Evolutionary conservation across 2,329 filamentous ascomycete genomes (phyloP).

Genomic region (Aspergillus sclerotialis): DNA sequence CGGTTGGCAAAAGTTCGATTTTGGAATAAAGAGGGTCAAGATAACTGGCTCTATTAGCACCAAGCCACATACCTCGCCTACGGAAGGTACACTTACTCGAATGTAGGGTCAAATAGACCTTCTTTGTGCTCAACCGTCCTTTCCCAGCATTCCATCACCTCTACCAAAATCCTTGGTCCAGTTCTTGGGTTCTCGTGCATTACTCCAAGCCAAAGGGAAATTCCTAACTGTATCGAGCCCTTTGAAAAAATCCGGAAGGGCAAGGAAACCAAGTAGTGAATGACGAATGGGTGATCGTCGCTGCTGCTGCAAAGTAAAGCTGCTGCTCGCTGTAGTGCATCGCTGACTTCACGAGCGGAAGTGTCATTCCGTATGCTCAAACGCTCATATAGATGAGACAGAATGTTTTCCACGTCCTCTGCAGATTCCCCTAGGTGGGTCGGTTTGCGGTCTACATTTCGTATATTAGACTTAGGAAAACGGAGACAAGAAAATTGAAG

Average conservation of each 20-base stretch:
- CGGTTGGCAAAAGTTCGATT: slow-evolving; percentile 88
- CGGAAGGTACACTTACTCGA: slow-evolving; percentile 47
- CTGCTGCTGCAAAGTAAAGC: slow-evolving; percentile 75
- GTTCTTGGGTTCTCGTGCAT: slow-evolving; percentile 92
- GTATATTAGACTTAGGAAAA: no score
- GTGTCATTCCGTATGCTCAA: slow-evolving; percentile 63
- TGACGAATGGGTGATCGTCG: slow-evolving; percentile 68
- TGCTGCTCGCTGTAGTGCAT: slow-evolving; percentile 76
- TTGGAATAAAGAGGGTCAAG: slow-evolving; percentile 84
- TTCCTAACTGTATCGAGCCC: slow-evolving; percentile 88
- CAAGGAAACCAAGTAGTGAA: slow-evolving; percentile 82
- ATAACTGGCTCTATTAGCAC: slow-evolving; percentile 42
- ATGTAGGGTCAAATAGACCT: slow-evolving; percentile 70
- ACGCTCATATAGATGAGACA: slow-evolving; percentile 66
- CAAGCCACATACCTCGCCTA: not conserved
- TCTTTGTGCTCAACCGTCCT: slow-evolving; percentile 66
- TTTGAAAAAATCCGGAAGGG: slow-evolving; percentile 92
- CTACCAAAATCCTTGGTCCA: slow-evolving; percentile 75
- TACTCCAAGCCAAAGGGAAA: slow-evolving; percentile 92
- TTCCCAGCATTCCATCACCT: slow-evolving; percentile 90
- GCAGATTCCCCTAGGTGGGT: slow-evolving; percentile 17
- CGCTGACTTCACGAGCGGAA: slow-evolving; percentile 66
- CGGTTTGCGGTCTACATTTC: no score
- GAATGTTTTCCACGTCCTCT: slow-evolving; percentile 47
- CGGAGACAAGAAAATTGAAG: no score